Conservation (phyloP, 2,329 filamentous ascomycete species). For the Exophiala aquamarina region DNA sequence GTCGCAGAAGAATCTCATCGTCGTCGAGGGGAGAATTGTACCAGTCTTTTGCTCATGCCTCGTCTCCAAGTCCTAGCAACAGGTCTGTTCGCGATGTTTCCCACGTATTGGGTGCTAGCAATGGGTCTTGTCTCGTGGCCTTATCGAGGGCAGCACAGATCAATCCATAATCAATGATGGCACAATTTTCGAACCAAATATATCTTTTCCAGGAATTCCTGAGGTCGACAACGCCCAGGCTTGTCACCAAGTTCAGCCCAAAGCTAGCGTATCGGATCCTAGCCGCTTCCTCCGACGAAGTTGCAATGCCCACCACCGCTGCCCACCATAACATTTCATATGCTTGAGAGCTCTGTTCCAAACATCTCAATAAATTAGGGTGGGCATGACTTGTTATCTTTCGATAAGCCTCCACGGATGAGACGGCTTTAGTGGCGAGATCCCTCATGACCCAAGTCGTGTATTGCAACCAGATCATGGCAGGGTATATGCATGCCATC, state of each 20-base stretch:
- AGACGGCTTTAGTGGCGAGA: constrained; percentile 3
- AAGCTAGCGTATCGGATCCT: background rate
- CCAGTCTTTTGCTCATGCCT: no score
- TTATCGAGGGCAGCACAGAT: constrained; percentile 1
- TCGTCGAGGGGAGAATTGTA: no score
- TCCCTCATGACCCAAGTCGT: constrained; percentile 8
- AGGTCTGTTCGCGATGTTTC: background rate
- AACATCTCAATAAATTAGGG: constrained; percentile 1
- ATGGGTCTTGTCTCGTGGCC: background rate
- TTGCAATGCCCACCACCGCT: constrained; percentile 1
- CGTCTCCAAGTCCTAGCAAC: no score
- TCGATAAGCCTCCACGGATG: constrained; percentile 1
- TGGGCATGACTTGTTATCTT: constrained; percentile 4
- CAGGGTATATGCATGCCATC: constrained; percentile 6
- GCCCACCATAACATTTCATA: constrained; percentile 5
- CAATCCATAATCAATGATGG: constrained; percentile 2
- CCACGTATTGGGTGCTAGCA: background rate
- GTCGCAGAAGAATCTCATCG: no score
- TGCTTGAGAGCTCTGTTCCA: constrained; percentile 1
- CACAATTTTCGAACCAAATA: constrained; percentile 4
- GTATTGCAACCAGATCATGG: constrained; percentile 7
- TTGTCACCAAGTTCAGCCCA: background rate
- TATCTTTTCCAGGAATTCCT: background rate
- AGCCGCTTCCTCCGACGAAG: background rate
- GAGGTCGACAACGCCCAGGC: constrained; percentile 1